Percentiles rank a stretch among this genome's conserved stretches.
These are phyloP conservation scores for Brassica carinata DNA, from an alignment of 345 rosid genomes.

Conservation along the genomic window DNA sequence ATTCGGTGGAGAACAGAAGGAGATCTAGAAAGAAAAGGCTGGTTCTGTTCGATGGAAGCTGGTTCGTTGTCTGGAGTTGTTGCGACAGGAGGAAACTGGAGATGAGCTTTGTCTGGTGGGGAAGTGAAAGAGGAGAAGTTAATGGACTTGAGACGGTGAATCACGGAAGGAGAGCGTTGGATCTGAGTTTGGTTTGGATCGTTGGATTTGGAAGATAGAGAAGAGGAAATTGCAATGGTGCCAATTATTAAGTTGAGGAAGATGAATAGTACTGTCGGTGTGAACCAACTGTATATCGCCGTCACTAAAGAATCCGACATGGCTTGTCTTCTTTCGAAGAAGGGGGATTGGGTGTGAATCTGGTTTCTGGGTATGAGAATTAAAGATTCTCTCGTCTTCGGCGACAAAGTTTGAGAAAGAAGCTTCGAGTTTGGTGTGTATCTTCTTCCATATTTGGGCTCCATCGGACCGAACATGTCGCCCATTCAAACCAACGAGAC, in stretches of 20 bases:
- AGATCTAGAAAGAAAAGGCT: slow-evolving; percentile 52
- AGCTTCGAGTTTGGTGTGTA: background rate
- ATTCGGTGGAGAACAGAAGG: slow-evolving; percentile 65
- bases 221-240: slow-evolving; percentile 67
- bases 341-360: background rate
- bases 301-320: slow-evolving; percentile 70
- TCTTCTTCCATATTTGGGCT: background rate
- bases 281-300: slow-evolving; percentile 72
- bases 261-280: slow-evolving; percentile 70
- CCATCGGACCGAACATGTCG: background rate
- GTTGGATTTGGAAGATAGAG: slow-evolving; percentile 44
- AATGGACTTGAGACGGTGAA: slow-evolving; percentile 71
- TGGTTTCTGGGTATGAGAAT: background rate
- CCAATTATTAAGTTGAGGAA: slow-evolving; percentile 78
- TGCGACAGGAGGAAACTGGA: slow-evolving; percentile 27
- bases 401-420: background rate
- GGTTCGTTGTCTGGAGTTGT: slow-evolving; percentile 26
- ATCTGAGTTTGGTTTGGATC: slow-evolving; percentile 36
- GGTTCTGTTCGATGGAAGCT: slow-evolving; percentile 38
- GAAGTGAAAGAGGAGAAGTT: slow-evolving; percentile 50
- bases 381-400: background rate
- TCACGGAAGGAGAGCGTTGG: slow-evolving; percentile 65
- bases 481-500: background rate
- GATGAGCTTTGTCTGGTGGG: slow-evolving; percentile 50
- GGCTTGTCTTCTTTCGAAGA: background rate